These are phyloP conservation scores for Xylaria castorea DNA, from an alignment of 495 filamentous ascomycete species.

Conservation along the genomic window DNA sequence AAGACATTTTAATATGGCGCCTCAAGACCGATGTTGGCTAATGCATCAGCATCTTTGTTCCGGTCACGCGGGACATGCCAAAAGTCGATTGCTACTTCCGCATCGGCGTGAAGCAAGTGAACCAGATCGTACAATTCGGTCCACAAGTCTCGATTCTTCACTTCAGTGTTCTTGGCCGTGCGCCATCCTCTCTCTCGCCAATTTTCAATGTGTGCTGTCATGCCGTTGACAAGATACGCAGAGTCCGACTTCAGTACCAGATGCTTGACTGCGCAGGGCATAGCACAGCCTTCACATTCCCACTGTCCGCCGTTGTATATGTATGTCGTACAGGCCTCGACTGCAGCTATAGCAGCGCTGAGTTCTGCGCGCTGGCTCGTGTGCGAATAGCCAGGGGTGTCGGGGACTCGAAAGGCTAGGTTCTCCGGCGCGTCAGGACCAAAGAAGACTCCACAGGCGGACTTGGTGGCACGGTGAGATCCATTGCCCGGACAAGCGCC, in stretches of 20 bases:
- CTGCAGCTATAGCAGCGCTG: neutral
- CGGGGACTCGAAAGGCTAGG: conserved; percentile 8
- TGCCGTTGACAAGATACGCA: conserved; percentile 20
- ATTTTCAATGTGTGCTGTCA: conserved; percentile 6
- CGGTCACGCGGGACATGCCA: conserved; percentile 18
- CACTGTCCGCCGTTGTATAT: conserved; percentile 16
- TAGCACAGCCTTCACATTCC: neutral
- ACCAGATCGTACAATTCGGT: neutral
- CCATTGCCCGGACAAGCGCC: conserved; percentile 22
- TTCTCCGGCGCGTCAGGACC: neutral
- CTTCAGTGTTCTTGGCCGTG: neutral
- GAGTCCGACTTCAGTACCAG: conserved; percentile 21
- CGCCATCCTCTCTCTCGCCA: conserved; percentile 18
- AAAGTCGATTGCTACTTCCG: conserved; percentile 12
- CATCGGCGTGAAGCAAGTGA: neutral
- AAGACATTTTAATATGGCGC: neutral
- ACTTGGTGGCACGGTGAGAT: neutral
- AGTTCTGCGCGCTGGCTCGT: conserved; percentile 20
- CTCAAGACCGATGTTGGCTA: conserved; percentile 10
- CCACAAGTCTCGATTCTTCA: conserved; percentile 22
- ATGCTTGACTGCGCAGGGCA: conserved; percentile 1
- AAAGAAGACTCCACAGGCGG: conserved; percentile 6
- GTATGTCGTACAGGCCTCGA: neutral
- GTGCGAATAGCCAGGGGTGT: conserved; percentile 9
- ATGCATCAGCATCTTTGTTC: conserved; percentile 3